Conservation (phyloP, 2,329 filamentous ascomycete species). For the Uncinocarpus reesii region DNA sequence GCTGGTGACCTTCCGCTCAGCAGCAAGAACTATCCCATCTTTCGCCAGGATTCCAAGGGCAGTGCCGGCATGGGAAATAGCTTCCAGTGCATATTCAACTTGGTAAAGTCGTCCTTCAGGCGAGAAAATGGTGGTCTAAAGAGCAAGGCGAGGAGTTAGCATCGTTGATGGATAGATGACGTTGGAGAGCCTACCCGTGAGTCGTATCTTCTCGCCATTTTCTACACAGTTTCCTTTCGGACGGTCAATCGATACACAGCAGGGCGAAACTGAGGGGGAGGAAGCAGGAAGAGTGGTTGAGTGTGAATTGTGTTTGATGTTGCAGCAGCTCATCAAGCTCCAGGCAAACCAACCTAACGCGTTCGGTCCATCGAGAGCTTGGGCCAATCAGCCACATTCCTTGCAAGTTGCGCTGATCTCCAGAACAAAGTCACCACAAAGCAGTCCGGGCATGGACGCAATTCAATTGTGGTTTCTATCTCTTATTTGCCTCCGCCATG, state of each 20-base stretch:
- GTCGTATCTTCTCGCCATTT: slow-evolving; percentile 95
- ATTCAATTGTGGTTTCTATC: background rate
- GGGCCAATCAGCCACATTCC: slow-evolving; percentile 13
- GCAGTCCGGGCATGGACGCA: background rate
- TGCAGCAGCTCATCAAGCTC: slow-evolving; percentile 13
- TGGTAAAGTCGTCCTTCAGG: slow-evolving; percentile 97
- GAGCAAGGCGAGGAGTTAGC: slow-evolving; percentile 9
- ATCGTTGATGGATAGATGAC: slow-evolving; percentile 19
- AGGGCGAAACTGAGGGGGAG: background rate
- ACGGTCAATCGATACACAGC: background rate
- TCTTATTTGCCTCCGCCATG: slow-evolving; percentile 39
- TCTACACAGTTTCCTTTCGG: slow-evolving; percentile 18
- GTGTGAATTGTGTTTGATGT: slow-evolving; percentile 11
- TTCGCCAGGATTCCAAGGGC: slow-evolving; percentile 93
- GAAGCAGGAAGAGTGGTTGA: background rate
- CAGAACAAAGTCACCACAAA: background rate
- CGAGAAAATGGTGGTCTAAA: slow-evolving; percentile 97
- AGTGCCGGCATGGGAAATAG: slow-evolving; percentile 95
- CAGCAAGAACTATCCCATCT: slow-evolving; percentile 95
- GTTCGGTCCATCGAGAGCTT: slow-evolving; percentile 15
- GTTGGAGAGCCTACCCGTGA: slow-evolving; percentile 56
- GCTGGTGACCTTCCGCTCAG: slow-evolving; percentile 97
- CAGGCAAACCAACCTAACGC: slow-evolving; percentile 20
- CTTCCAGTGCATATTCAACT: slow-evolving; percentile 97
- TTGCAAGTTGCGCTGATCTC: too few relatives aligned